phyloP scores from a whole-genome alignment of 106 monocot genomes.

The Dendrobium chrysotoxum region DNA sequence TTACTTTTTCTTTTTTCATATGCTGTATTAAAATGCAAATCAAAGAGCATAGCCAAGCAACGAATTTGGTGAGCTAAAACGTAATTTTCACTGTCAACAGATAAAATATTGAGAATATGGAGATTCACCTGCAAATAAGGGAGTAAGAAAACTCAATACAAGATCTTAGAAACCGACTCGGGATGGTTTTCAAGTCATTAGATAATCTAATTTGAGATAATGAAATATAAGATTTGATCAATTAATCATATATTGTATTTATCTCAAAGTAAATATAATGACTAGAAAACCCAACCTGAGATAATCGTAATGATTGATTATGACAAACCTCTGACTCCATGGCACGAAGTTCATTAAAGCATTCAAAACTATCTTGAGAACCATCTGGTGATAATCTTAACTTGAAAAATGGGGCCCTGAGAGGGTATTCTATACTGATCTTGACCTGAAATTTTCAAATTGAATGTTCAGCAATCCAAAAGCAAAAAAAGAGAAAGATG shows the following conservation, averaged over 20 bases:
- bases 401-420: constrained; percentile 76
- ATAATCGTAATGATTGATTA: background rate
- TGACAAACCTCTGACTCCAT: constrained; percentile 87
- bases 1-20: constrained; percentile 25
- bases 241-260: no score
- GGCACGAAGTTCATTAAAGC: constrained; percentile 81
- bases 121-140: constrained; percentile 36
- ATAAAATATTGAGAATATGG: constrained; percentile 52
- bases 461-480: background rate
- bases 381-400: constrained; percentile 30
- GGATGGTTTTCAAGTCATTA: no score
- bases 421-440: constrained; percentile 80
- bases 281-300: no score
- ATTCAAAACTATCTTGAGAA: constrained; percentile 25
- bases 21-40: constrained; percentile 47
- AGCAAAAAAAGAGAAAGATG: background rate
- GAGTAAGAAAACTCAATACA: no score
- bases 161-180: no score
- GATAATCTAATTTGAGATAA: no score
- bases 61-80: constrained; percentile 66
- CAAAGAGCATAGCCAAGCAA: constrained; percentile 83
- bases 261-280: no score
- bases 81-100: constrained; percentile 37
- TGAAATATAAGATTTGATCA: no score
- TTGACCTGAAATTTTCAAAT: constrained; percentile 44